Percentiles rank a stretch among this genome's conserved stretches.
phyloP scores from a whole-genome alignment of 345 rosid genomes.

The Psidium friedrichsthalianum region DNA sequence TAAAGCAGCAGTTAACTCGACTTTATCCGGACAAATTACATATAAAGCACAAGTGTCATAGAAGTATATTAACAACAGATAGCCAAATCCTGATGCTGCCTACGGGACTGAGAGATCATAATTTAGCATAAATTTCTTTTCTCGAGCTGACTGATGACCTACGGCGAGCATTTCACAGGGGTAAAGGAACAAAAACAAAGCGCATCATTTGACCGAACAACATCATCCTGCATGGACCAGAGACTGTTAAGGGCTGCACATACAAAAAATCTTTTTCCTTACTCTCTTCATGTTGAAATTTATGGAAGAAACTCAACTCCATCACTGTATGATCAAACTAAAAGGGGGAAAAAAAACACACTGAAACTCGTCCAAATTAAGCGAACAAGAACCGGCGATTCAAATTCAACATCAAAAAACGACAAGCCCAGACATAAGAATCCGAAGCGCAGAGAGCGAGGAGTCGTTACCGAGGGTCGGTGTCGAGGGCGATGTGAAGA shows the following conservation, averaged over 20 bases:
- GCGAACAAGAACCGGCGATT: neutral
- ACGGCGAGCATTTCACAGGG: neutral
- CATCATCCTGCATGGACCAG: neutral
- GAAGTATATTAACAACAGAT: neutral
- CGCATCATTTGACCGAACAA: neutral
- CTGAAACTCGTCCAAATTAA: neutral
- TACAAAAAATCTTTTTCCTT: neutral
- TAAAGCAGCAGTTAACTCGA: neutral
- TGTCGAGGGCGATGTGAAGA: constrained; percentile 37
- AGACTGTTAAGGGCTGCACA: neutral
- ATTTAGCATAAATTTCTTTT: neutral
- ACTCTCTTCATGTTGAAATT: neutral
- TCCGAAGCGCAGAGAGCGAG: neutral
- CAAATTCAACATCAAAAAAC: neutral
- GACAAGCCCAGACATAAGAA: neutral
- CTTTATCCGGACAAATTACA: neutral
- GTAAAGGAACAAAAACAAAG: neutral
- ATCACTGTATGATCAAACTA: neutral
- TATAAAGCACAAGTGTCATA: neutral
- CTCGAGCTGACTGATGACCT: neutral
- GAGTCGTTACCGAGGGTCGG: constrained; percentile 33
- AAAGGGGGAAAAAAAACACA: neutral
- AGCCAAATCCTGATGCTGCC: neutral
- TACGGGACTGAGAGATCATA: neutral
- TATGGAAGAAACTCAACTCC: neutral